These are phyloP conservation scores for Pseudozyma sp. DNA, from an alignment of 1,284 basidiomycete species.

Conservation along the genomic window DNA sequence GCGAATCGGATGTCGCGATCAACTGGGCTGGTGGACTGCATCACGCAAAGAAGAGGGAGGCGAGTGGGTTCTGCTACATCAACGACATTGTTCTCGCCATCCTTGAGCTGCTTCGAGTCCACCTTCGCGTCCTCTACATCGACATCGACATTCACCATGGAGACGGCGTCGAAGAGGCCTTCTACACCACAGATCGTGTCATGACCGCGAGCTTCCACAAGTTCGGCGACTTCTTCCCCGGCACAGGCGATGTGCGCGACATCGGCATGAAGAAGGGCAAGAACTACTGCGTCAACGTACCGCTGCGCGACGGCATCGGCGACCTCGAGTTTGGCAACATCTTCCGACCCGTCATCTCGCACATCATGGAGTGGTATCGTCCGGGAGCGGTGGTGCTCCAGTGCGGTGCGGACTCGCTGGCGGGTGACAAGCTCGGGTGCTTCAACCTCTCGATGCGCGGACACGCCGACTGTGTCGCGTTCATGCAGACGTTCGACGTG, in stretches of 20 bases:
- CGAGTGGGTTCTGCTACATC: constrained; percentile 95
- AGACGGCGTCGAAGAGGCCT: constrained; percentile 98
- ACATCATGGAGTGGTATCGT: constrained; percentile 88
- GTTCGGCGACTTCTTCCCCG: constrained; percentile 96
- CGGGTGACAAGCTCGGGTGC: constrained; percentile 94
- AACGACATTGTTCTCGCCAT: constrained; percentile 76
- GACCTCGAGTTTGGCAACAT: constrained; percentile 81
- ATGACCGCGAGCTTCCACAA: constrained; percentile 95
- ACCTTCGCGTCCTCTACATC: constrained; percentile 91
- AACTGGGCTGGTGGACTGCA: constrained; percentile 99
- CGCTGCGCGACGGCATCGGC: constrained; percentile 90
- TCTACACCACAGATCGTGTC: constrained; percentile 95
- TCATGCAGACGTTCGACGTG: constrained; percentile 83
- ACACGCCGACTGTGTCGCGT: constrained; percentile 90
- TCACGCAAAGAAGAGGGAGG: constrained; percentile 97
- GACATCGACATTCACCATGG: constrained; percentile 99
- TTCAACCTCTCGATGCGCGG: constrained; percentile 95
- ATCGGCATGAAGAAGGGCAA: constrained; percentile 85
- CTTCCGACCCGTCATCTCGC: constrained; percentile 75
- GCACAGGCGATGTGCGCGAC: constrained; percentile 79
- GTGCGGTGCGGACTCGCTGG: constrained; percentile 93
- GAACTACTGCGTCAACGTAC: constrained; percentile 92
- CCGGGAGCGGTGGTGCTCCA: constrained; percentile 92
- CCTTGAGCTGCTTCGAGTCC: constrained; percentile 70
- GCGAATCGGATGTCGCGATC: constrained; percentile 88